These are phyloP conservation scores for Prunus armeniaca DNA, from an alignment of 306 rosid species.

Conservation along the genomic window DNA sequence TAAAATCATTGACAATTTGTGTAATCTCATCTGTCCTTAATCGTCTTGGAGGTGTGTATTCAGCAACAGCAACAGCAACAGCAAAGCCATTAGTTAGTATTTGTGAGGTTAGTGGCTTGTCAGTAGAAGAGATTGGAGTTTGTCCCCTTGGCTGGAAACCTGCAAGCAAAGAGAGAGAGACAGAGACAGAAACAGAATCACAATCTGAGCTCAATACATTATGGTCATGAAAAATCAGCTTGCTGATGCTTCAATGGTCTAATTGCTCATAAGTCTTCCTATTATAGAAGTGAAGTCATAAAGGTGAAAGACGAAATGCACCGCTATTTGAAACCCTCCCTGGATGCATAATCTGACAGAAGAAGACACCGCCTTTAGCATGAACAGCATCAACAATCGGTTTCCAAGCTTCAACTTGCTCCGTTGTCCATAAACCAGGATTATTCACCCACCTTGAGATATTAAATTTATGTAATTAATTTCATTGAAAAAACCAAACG, in stretches of 20 bases:
- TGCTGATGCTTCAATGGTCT: no score
- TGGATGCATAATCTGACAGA: conserved; percentile 43
- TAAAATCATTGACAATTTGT: conserved; percentile 51
- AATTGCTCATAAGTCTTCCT: no score
- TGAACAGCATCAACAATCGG: conserved; percentile 52
- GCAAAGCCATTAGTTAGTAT: conserved; percentile 21
- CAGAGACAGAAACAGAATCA: neutral
- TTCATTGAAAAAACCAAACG: neutral
- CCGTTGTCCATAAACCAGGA: conserved; percentile 49
- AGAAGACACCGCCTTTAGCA: conserved; percentile 42
- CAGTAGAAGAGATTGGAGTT: conserved; percentile 58
- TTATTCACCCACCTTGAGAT: conserved; percentile 24
- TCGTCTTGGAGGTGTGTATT: conserved; percentile 53
- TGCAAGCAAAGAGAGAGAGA: neutral
- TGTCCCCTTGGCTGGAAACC: conserved; percentile 50
- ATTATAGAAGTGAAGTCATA: neutral
- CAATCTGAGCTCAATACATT: neutral
- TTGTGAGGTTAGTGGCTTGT: conserved; percentile 42
- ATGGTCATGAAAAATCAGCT: neutral
- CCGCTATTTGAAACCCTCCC: conserved; percentile 47
- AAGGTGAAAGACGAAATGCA: neutral
- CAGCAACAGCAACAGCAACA: conserved; percentile 15
- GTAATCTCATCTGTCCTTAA: conserved; percentile 60
- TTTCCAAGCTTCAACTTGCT: conserved; percentile 56
- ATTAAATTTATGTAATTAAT: neutral